Base-by-base conservation (phyloP, 2,329 filamentous ascomycete genomes). In the Arachnomyces sp. region DNA sequence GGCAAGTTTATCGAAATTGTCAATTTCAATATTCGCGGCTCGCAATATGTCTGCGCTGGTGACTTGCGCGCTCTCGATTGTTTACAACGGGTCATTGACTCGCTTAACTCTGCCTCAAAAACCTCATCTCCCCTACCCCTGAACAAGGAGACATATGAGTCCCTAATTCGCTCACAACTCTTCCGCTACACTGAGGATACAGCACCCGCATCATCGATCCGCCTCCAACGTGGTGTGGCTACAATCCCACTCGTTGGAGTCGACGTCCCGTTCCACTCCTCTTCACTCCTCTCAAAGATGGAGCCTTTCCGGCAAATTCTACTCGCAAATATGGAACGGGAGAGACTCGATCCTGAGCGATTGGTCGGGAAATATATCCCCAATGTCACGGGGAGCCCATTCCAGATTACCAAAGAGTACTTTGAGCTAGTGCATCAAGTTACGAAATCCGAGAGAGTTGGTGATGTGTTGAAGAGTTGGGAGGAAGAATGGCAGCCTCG, bases 11-110 rank as follows among this genome's bases (percentile, higher is more conserved):
- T 63, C 0, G 59, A 63, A 39, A 57, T 61, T 15, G 59, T 62
- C 42, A 63, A 63, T 39, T 53, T 50, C 36, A 63, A 63, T 44
- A 44, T 62, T 36, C 42, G 46, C 8, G 49, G 48, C 28, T 42
- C 49, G 42, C 60, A 63, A 38, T 63, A 62, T 34, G 61, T 66
- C 30, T 64, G 60, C 32, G 59, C 63, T 2, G 63, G 61, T 16
- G 31, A 32, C 15, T 7, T 32, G 5, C n/a, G 31, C 12, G 28
- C 15, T 32, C n/a, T 18, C 32, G 18, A 25, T 9, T 25, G 20
- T 9, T 25, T 25, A 25, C 20, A 25, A 9, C 20, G 20, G 20
- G 20, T 25, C 20, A 25, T 25, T 9, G 20, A 25, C 20, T 25
- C 20, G 5, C 20, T 25, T 9, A 25, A 9, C 20, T 5, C 20